Evolutionary conservation across 768 basidiomycete species (phyloP).

Genomic region (Suillus alpinus): DNA sequence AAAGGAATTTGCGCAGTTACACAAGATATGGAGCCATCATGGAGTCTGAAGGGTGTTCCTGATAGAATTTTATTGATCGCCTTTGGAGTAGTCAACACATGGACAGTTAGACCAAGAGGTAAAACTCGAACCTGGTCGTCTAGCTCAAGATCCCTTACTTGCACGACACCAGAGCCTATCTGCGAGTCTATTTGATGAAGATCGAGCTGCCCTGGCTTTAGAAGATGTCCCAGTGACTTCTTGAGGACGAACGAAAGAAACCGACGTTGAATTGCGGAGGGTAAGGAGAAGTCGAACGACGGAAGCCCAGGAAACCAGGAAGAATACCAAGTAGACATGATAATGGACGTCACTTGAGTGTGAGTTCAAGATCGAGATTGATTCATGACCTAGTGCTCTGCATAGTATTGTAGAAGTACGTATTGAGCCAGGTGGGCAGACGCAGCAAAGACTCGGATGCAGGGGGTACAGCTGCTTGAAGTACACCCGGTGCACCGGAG

Average conservation of each 20-base stretch:
- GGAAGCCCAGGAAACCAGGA: constrained; percentile 57
- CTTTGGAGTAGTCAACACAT: constrained; percentile 38
- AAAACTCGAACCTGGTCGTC: constrained; percentile 60
- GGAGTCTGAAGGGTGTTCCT: constrained; percentile 63
- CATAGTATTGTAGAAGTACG: constrained; percentile 1
- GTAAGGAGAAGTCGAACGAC: constrained; percentile 61
- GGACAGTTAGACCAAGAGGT: constrained; percentile 6
- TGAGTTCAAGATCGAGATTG: background rate
- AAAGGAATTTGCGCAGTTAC: constrained; percentile 80
- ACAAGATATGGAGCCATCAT: constrained; percentile 69
- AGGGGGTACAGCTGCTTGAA: background rate
- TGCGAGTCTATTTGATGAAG: constrained; percentile 85
- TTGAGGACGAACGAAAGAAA: constrained; percentile 89
- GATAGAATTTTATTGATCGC: constrained; percentile 73
- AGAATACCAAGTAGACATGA: constrained; percentile 55
- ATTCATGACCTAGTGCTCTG: background rate
- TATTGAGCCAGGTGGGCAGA: constrained; percentile 2
- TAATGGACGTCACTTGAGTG: background rate
- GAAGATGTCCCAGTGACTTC: constrained; percentile 77
- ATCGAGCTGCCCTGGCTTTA: constrained; percentile 89
- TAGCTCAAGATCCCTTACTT: constrained; percentile 80
- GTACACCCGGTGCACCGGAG: background rate
- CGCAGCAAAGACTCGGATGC: background rate
- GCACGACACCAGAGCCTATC: constrained; percentile 87
- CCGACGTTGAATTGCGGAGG: constrained; percentile 75